Evolutionary conservation across 2,329 filamentous ascomycete genomes (phyloP), one percentile per base, ranked within the genome.

Genomic region (Blastomyces silverae): DNA sequence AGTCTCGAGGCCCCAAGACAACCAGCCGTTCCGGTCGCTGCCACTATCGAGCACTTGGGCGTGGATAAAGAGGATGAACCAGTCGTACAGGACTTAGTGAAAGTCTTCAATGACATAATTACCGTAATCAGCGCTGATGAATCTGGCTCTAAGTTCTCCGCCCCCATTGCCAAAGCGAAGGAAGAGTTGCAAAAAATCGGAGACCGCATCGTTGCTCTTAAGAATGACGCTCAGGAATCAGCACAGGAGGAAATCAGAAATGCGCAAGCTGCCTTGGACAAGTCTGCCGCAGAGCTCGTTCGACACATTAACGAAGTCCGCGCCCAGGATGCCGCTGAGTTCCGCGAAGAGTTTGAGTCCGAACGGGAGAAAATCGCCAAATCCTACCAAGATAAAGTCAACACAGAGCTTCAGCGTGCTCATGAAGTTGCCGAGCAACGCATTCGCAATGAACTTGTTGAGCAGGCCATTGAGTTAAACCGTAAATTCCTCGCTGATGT

Each of bases 51-150:
- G 73, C 86, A 92, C 67, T 80, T 97, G 65, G 84, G 84, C 61
- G 84, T 95, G 31, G 83, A 85, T 63, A 85, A 91, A 71, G 91
- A 89, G 63, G 86, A 87, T 66, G 93, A 97, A 75, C 90, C 91
- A 37, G 84, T 96, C 46, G 90, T 97, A 28, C 92, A 97, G 78
- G 91, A 97, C 72, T 83, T 99, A 6, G 91, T 96, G 66, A 93
- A 91, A 80, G 93, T 96, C 79, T 84, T 99, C 71, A 99, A 99
- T 79, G 91, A 96, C 77, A 89, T 99, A 71, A 96, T 99, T 74
- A 87, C 90, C 10, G 91, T 95, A 58, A 88, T 97, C 75, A 96
- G 97, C 76, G 89, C 90, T 65, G 93, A 96, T 75, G 86, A 88
- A 67, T 86, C 90, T 65, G 85, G 88, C 67, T 84, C 84, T 70